Conservation (phyloP, 2,329 filamentous ascomycete species). For the Cylindrodendrum hubeiense region DNA sequence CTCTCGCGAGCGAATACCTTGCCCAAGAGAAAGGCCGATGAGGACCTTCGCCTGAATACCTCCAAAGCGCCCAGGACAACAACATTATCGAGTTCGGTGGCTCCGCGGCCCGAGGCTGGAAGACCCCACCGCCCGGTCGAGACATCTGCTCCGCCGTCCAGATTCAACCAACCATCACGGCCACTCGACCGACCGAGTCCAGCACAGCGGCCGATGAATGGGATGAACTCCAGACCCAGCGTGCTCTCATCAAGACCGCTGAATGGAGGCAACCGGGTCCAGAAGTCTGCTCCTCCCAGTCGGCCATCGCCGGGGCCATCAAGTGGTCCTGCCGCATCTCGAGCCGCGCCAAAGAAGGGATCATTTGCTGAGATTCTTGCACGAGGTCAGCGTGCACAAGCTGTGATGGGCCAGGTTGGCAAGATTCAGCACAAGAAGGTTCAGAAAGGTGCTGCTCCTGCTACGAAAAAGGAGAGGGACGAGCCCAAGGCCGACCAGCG, state of each 20-base stretch:
- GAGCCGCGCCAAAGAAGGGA: constrained; percentile 74
- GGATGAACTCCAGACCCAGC: constrained; percentile 28
- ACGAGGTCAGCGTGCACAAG: constrained; percentile 75
- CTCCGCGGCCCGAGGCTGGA: constrained; percentile 33
- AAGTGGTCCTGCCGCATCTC: constrained; percentile 56
- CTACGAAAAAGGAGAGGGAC: constrained; percentile 58
- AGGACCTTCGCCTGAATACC: constrained; percentile 57
- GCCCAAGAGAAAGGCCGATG: constrained; percentile 70
- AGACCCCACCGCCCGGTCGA: constrained; percentile 33
- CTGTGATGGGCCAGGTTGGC: constrained; percentile 71
- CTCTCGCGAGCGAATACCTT: constrained; percentile 42
- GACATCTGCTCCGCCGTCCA: constrained; percentile 31
- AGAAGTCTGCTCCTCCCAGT: constrained; percentile 40
- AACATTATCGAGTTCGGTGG: constrained; percentile 40
- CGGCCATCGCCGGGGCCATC: constrained; percentile 41
- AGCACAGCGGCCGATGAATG: constrained; percentile 37
- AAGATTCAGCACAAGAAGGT: constrained; percentile 82
- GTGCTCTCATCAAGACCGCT: constrained; percentile 43
- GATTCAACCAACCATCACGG: constrained; percentile 37
- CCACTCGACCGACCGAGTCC: constrained; percentile 42
- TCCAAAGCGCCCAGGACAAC: constrained; percentile 57
- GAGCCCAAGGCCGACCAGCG: constrained; percentile 49
- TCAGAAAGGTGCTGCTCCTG: constrained; percentile 65
- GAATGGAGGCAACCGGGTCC: constrained; percentile 39
- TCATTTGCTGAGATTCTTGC: constrained; percentile 82